These are phyloP conservation scores for Achlya hypogyna DNA, from an alignment of 352 stramenopile genomes.

Conservation along the genomic window DNA sequence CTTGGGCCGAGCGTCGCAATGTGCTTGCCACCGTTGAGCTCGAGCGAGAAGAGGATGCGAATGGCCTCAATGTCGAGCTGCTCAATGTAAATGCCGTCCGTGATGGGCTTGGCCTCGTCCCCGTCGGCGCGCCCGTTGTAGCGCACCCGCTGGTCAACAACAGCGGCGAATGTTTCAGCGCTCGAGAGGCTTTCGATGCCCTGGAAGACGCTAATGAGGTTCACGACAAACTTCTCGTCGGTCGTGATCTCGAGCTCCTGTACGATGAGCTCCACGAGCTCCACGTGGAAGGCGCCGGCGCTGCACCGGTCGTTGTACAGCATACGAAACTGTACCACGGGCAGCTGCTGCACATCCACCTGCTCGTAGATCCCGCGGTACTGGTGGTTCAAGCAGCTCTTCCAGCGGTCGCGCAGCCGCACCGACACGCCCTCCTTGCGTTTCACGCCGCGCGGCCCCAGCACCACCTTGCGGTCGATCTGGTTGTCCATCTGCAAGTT, in stretches of 20 bases:
- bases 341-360: constrained; percentile 47
- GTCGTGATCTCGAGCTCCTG: constrained; percentile 84
- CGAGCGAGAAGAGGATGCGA: constrained; percentile 79
- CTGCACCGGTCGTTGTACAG: constrained; percentile 76
- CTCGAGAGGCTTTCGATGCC: constrained; percentile 62
- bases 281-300: constrained; percentile 76
- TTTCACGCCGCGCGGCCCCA: constrained; percentile 70
- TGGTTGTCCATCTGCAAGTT: constrained; percentile 88
- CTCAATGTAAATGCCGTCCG: constrained; percentile 80
- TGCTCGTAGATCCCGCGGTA: constrained; percentile 78
- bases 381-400: constrained; percentile 73
- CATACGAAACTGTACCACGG: constrained; percentile 76
- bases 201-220: constrained; percentile 85
- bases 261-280: constrained; percentile 79
- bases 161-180: constrained; percentile 70
- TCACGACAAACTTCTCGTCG: constrained; percentile 86
- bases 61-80: constrained; percentile 78
- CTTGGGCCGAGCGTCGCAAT: constrained; percentile 77
- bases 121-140: constrained; percentile 28
- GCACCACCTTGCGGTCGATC: constrained; percentile 78
- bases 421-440: constrained; percentile 83
- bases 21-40: constrained; percentile 73
- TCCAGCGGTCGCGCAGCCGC: constrained; percentile 71
- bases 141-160: constrained; percentile 66
- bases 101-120: constrained; percentile 25